Conservation (phyloP, 345 rosid species). For the Syzygium oleosum region DNA sequence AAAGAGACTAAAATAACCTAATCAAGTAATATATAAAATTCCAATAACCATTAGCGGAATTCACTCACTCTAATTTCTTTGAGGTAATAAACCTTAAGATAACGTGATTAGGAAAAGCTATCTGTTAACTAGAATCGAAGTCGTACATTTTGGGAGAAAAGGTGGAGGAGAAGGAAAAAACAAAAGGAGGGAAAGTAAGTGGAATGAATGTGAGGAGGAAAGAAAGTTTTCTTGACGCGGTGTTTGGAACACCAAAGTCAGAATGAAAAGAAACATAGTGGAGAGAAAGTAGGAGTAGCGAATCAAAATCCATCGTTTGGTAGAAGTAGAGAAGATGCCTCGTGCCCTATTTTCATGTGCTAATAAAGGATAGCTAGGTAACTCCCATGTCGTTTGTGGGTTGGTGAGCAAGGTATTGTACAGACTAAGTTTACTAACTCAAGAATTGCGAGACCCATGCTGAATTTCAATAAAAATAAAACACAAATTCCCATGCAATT, state of each 20-base stretch:
- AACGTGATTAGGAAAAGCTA: not conserved
- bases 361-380: not conserved
- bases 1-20: not conserved
- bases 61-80: rapidly evolving
- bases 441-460: too few relatives aligned
- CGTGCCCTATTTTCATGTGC: not conserved
- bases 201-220: not conserved
- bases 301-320: not conserved
- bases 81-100: not conserved
- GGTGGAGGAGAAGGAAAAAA: not conserved
- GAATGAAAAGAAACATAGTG: not conserved
- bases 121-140: not conserved
- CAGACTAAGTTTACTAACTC: too few relatives aligned
- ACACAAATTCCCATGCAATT: too few relatives aligned
- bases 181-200: not conserved
- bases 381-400: not conserved
- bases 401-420: not conserved
- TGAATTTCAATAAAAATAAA: too few relatives aligned
- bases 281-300: not conserved
- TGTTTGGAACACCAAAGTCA: not conserved
- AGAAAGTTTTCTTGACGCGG: not conserved
- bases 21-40: not conserved
- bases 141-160: not conserved
- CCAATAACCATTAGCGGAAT: not conserved
- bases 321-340: not conserved